Evolutionary conservation across 1,284 basidiomycete genomes (phyloP).

Genomic region (Porphyrellus sp.): DNA sequence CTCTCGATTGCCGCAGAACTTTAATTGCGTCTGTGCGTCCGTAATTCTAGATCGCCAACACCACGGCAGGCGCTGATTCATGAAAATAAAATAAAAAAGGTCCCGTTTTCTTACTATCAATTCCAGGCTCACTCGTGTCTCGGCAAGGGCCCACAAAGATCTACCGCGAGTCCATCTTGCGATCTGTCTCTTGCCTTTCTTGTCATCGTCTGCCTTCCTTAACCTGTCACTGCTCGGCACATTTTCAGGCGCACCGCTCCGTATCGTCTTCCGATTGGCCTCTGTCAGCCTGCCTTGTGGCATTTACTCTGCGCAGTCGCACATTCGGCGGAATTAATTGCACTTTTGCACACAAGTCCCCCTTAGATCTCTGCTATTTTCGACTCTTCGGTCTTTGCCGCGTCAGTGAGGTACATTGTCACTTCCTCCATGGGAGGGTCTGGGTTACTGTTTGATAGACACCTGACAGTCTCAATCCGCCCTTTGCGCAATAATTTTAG

Average conservation of each 20-base stretch:
- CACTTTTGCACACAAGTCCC: constrained; percentile 19
- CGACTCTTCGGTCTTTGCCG: constrained; percentile 28
- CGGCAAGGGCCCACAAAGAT: constrained; percentile 34
- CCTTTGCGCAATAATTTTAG: constrained; percentile 11
- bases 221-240: constrained; percentile 40
- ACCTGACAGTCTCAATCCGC: constrained; percentile 5
- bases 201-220: constrained; percentile 30
- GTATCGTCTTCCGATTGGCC: constrained; percentile 34
- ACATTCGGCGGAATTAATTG: constrained; percentile 34
- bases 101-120: constrained; percentile 33
- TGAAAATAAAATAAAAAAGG: constrained; percentile 23
- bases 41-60: constrained; percentile 25
- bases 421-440: constrained; percentile 25
- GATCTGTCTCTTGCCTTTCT: constrained; percentile 34
- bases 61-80: constrained; percentile 31
- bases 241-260: constrained; percentile 39
- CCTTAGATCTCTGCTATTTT: constrained; percentile 31
- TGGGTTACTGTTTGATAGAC: constrained; percentile 21
- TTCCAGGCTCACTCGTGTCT: constrained; percentile 28
- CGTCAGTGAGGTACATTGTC: constrained; percentile 35
- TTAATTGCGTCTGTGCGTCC: constrained; percentile 29
- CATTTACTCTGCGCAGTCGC: constrained; percentile 27
- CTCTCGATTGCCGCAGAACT: constrained; percentile 28
- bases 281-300: constrained; percentile 28
- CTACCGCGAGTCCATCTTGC: constrained; percentile 13